phyloP scores from a whole-genome alignment of 2,329 filamentous ascomycete species.

The Herpotrichia juniperi region DNA sequence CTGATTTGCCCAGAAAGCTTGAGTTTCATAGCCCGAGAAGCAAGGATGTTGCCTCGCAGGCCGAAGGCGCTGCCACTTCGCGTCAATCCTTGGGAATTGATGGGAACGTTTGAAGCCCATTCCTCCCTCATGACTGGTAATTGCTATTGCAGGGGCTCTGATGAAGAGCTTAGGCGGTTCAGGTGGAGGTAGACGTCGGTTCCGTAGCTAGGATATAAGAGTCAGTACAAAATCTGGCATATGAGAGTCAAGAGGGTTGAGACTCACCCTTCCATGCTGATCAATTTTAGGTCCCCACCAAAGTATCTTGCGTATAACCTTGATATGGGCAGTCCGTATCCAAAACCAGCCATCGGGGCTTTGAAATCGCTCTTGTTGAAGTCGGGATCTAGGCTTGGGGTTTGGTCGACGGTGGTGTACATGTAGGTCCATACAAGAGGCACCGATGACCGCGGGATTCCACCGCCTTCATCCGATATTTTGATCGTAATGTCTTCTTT shows the following conservation, averaged over 20 bases:
- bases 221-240: not conserved
- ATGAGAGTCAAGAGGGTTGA: not conserved
- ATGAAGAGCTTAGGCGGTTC: conserved; percentile 92
- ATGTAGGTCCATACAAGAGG: conserved; percentile 99
- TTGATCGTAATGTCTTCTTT: conserved; percentile 99
- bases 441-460: conserved; percentile 90
- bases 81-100: conserved; percentile 67
- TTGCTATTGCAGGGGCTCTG: conserved; percentile 93
- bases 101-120: conserved; percentile 49
- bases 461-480: conserved; percentile 94
- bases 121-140: conserved; percentile 87
- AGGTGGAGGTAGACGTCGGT: conserved; percentile 98
- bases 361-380: conserved; percentile 99
- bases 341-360: conserved; percentile 97
- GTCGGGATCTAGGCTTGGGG: conserved; percentile 91
- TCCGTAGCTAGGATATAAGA: conserved; percentile 71
- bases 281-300: conserved; percentile 94
- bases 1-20: conserved; percentile 63
- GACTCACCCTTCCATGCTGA: conserved; percentile 97
- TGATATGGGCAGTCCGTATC: conserved; percentile 95
- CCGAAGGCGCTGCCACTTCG: conserved; percentile 24
- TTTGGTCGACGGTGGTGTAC: conserved; percentile 98
- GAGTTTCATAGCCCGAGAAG: conserved; percentile 65
- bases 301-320: conserved; percentile 96
- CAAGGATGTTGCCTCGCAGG: conserved; percentile 44